A percentile compares a stretch with the other conserved stretches of the same genome.
These are phyloP conservation scores for Phytophthora melonis DNA, from an alignment of 352 stramenopile genomes.

Conservation along the genomic window DNA sequence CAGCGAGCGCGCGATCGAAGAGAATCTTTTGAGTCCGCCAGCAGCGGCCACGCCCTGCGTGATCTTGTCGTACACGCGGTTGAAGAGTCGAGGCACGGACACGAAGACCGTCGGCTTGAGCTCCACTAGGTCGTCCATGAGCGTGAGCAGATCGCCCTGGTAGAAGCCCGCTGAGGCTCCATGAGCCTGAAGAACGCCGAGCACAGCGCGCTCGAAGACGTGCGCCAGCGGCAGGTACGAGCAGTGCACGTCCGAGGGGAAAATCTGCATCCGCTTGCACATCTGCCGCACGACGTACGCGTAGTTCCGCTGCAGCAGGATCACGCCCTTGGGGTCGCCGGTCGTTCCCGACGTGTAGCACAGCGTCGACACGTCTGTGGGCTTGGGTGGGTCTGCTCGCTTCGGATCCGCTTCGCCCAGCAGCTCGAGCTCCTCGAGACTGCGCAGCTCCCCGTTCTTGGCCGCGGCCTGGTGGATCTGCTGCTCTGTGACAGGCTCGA, in stretches of 20 bases:
- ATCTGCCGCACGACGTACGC: conserved; percentile 29
- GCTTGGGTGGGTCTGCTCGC: conserved; percentile 42
- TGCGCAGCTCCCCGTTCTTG: conserved; percentile 43
- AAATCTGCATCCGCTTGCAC: conserved; percentile 28
- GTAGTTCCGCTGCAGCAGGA: conserved; percentile 89
- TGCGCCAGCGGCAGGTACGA: conserved; percentile 97
- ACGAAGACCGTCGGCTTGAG: conserved; percentile 93
- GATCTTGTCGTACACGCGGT: conserved; percentile 97
- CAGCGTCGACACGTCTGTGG: conserved; percentile 89
- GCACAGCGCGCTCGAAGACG: conserved; percentile 94
- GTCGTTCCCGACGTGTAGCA: conserved; percentile 95
- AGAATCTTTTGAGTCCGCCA: conserved; percentile 56
- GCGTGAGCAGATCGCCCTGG: conserved; percentile 86
- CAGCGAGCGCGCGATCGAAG: conserved; percentile 51
- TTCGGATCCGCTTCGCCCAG: conserved; percentile 34
- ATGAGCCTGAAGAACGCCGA: conserved; percentile 84
- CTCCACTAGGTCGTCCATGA: conserved; percentile 94
- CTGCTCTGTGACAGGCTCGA: conserved; percentile 42
- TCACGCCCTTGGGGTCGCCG: conserved; percentile 94
- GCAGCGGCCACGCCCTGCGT: conserved; percentile 55
- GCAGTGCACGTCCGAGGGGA: conserved; percentile 87
- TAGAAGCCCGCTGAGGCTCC: conserved; percentile 77
- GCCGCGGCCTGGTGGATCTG: conserved; percentile 30
- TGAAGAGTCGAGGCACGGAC: conserved; percentile 93
- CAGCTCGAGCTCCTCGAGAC: conserved; percentile 39